phyloP scores from a whole-genome alignment of 176 grass and related monocot species.

The Juncus effusus region DNA sequence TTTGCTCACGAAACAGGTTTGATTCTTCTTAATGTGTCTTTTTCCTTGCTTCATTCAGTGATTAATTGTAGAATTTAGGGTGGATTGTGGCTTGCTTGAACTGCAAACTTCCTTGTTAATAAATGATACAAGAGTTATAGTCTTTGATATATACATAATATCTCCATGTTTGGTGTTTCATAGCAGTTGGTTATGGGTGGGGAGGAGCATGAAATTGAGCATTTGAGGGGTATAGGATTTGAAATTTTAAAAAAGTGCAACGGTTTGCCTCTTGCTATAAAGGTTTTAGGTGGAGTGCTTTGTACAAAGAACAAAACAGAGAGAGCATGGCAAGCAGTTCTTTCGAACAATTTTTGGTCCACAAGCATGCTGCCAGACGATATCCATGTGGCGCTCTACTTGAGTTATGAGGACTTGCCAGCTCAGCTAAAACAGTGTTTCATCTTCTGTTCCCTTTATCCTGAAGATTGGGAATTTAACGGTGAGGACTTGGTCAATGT shows the following conservation, averaged over 20 bases:
- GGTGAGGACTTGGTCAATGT: slow-evolving; percentile 18
- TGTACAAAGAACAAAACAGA: slow-evolving; percentile 31
- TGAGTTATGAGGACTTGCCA: slow-evolving; percentile 47
- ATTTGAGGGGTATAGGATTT: slow-evolving; percentile 26
- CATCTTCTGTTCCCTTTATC: slow-evolving; percentile 38
- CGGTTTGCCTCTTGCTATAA: slow-evolving; percentile 3
- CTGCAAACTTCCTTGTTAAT: too few species aligned
- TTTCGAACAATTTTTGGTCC: slow-evolving; percentile 36
- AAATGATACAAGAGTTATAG: not conserved
- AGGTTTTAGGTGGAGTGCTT: slow-evolving; percentile 37
- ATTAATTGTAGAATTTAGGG: not conserved
- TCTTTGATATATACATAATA: too few species aligned
- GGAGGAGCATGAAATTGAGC: slow-evolving; percentile 24
- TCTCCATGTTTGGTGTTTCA: not conserved
- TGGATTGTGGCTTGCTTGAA: too few species aligned
- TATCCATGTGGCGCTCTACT: slow-evolving; percentile 35
- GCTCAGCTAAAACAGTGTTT: slow-evolving; percentile 52
- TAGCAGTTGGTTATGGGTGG: slow-evolving; percentile 20
- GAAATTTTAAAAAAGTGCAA: slow-evolving; percentile 37
- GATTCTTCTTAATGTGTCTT: not conserved
- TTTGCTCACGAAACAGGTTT: slow-evolving; percentile 28
- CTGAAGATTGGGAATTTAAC: slow-evolving; percentile 34
- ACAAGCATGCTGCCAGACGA: slow-evolving; percentile 36
- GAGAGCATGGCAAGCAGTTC: slow-evolving; percentile 36
- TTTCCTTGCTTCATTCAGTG: slow-evolving; percentile 2